These are phyloP conservation scores for Phialophora verrucosa DNA, from an alignment of 2,329 filamentous ascomycete genomes.

Conservation along the genomic window DNA sequence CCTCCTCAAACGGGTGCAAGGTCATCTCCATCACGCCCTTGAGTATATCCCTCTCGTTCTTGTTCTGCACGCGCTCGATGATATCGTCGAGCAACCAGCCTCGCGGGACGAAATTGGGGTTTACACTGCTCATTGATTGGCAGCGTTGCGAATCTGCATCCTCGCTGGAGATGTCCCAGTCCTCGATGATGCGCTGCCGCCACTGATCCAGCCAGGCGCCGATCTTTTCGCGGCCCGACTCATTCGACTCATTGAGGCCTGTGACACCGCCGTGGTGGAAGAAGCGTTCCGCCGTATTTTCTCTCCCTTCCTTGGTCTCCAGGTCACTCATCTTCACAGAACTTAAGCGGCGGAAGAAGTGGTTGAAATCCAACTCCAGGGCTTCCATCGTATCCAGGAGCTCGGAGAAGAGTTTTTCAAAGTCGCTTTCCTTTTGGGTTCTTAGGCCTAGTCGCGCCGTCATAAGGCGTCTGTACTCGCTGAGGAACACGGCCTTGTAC, in stretches of 20 bases:
- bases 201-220: slow-evolving; percentile 83
- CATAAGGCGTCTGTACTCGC: slow-evolving; percentile 91
- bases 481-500: slow-evolving; percentile 83
- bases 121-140: slow-evolving; percentile 78
- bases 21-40: slow-evolving; percentile 80
- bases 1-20: slow-evolving; percentile 82
- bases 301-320: slow-evolving; percentile 67
- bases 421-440: slow-evolving; percentile 72
- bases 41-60: slow-evolving; percentile 79
- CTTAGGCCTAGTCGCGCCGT: slow-evolving; percentile 76
- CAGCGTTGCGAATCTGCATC: slow-evolving; percentile 67
- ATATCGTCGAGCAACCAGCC: slow-evolving; percentile 94
- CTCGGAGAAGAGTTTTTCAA: slow-evolving; percentile 80
- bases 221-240: slow-evolving; percentile 69
- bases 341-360: slow-evolving; percentile 85
- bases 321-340: slow-evolving; percentile 67
- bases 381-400: slow-evolving; percentile 80
- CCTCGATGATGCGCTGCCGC: slow-evolving; percentile 72
- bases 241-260: slow-evolving; percentile 63
- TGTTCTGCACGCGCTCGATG: slow-evolving; percentile 85
- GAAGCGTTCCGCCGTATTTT: slow-evolving; percentile 72
- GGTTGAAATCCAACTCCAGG: slow-evolving; percentile 88
- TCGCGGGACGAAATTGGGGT: slow-evolving; percentile 90
- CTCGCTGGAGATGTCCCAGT: slow-evolving; percentile 67
- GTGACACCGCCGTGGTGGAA: slow-evolving; percentile 77